phyloP scores from a whole-genome alignment of 768 basidiomycete genomes.

The Tylopilus sp. region DNA sequence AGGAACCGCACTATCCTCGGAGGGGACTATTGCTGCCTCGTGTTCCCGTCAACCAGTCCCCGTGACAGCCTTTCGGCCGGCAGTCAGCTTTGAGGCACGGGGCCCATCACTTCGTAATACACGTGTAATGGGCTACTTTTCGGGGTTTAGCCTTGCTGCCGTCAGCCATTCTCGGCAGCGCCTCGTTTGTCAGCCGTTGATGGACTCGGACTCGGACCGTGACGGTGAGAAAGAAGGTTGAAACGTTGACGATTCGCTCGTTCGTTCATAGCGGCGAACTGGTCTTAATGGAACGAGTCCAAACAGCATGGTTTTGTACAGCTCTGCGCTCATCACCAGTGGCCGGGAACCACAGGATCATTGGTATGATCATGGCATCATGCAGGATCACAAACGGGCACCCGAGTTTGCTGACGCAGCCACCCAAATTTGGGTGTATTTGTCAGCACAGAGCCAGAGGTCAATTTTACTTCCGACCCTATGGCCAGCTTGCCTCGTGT shows the following conservation, averaged over 20 bases:
- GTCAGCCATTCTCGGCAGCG: not conserved
- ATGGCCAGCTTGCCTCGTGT: constrained; percentile 30
- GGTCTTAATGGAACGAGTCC: constrained; percentile 9
- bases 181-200: not conserved
- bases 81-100: constrained; percentile 15
- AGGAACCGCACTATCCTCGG: not conserved
- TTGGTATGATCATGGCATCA: constrained; percentile 27
- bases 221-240: not conserved
- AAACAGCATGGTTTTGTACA: constrained; percentile 12
- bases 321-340: constrained; percentile 11
- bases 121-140: constrained; percentile 19
- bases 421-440: constrained; percentile 17
- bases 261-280: constrained; percentile 5
- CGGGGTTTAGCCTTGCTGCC: constrained; percentile 10
- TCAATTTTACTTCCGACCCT: constrained; percentile 25
- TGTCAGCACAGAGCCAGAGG: constrained; percentile 18
- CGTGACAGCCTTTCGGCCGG: constrained; percentile 15
- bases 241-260: constrained; percentile 6
- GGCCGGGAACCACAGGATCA: constrained; percentile 5
- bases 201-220: not conserved
- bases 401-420: constrained; percentile 22
- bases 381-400: constrained; percentile 14
- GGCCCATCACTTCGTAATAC: constrained; percentile 17
- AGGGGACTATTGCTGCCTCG: constrained; percentile 21
- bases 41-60: constrained; percentile 23